phyloP scores from a whole-genome alignment of 2,329 filamentous ascomycete genomes.

The Sarocladiaceae sp. region DNA sequence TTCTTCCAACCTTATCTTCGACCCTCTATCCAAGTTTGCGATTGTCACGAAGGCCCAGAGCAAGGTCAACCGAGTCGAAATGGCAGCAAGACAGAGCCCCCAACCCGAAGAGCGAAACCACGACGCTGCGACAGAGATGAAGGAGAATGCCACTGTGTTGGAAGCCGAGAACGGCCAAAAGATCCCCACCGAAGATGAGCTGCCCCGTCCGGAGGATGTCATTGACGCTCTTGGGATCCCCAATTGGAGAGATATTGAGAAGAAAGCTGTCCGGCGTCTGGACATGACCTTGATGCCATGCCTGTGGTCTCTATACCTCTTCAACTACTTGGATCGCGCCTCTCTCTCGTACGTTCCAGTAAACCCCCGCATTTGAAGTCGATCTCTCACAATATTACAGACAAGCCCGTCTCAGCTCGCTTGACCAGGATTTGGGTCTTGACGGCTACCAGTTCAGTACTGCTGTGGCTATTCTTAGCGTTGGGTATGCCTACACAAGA shows the following conservation, averaged over 20 bases:
- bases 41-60: too few relatives aligned
- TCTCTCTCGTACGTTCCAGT: slow-evolving; percentile 15
- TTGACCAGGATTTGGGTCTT: slow-evolving; percentile 15
- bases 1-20: too few relatives aligned
- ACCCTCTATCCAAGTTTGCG: too few relatives aligned
- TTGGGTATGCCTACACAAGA: slow-evolving; percentile 11
- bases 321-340: slow-evolving; percentile 17
- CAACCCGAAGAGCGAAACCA: too few relatives aligned
- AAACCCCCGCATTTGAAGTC: background rate
- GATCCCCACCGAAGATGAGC: background rate
- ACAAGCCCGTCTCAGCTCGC: slow-evolving; percentile 16
- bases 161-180: background rate
- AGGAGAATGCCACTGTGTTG: background rate
- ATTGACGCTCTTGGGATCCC: slow-evolving; percentile 17
- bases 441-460: slow-evolving; percentile 16
- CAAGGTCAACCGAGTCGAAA: too few relatives aligned
- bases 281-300: slow-evolving; percentile 17
- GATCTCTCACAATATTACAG: slow-evolving; percentile 2
- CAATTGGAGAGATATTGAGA: slow-evolving; percentile 17
- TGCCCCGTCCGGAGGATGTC: slow-evolving; percentile 14
- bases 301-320: slow-evolving; percentile 17
- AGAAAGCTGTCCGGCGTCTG: slow-evolving; percentile 15
- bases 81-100: too few relatives aligned
- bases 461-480: slow-evolving; percentile 16
- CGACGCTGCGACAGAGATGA: too few relatives aligned